Conservation (phyloP, 441 rosid species). For the Pelargonium fulgidum region DNA sequence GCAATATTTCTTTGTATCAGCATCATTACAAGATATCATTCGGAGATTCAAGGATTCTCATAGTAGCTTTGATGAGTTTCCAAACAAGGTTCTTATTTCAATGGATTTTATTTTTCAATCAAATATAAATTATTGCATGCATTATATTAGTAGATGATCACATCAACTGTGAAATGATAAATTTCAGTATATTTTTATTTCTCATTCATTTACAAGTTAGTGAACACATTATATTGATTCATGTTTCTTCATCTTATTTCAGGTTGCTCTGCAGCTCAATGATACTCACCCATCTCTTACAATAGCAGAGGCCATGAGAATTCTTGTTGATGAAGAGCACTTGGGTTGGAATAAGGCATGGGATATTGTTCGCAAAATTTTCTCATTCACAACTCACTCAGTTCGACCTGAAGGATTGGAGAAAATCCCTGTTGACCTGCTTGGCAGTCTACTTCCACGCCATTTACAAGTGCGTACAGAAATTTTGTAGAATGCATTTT, state of each 20-base stretch:
- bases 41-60: conserved; percentile 48
- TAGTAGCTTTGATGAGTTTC: conserved; percentile 38
- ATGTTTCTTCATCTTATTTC: conserved; percentile 17
- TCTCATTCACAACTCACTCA: conserved; percentile 50
- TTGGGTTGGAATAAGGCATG: conserved; percentile 41
- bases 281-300: conserved; percentile 58
- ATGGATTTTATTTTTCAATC: not conserved
- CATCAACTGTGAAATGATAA: not conserved
- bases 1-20: conserved; percentile 49
- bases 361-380: conserved; percentile 36
- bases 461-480: conserved; percentile 41
- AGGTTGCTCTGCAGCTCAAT: conserved; percentile 53
- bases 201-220: no score
- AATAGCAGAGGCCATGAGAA: conserved; percentile 46
- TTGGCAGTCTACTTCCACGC: conserved; percentile 47
- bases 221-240: not conserved
- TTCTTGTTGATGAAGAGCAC: conserved; percentile 45
- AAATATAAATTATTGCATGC: not conserved
- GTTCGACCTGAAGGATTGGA: conserved; percentile 43
- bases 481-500: conserved; percentile 9
- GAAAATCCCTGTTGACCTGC: conserved; percentile 43
- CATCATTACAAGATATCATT: conserved; percentile 51
- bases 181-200: not conserved
- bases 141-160: not conserved
- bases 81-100: conserved; percentile 37